Evolutionary conservation across 2,329 filamentous ascomycete species (phyloP).

Genomic region (Alternaria sp.): DNA sequence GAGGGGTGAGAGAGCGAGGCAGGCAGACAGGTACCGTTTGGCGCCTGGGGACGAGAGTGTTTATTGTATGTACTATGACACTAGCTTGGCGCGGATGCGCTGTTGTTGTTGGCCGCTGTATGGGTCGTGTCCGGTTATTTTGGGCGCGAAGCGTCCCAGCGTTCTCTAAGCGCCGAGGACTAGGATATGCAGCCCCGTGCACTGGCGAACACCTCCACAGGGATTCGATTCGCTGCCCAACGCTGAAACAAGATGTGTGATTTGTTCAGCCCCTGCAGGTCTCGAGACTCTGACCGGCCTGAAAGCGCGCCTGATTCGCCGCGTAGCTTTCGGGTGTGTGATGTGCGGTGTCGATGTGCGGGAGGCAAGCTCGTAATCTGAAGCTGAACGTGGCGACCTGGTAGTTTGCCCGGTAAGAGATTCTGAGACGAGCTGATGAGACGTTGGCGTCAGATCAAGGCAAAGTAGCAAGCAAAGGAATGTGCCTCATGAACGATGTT

Average conservation of each 20-base stretch:
- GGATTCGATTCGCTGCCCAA: conserved; percentile 24
- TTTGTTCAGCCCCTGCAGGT: conserved; percentile 47
- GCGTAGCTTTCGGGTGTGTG: conserved; percentile 27
- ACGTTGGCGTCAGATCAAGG: conserved; percentile 24
- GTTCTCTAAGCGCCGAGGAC: conserved; percentile 40
- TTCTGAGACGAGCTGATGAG: conserved; percentile 40
- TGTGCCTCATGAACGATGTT: conserved; percentile 15
- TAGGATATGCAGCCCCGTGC: conserved; percentile 24
- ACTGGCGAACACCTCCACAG: conserved; percentile 21
- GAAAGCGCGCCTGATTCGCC: conserved; percentile 35
- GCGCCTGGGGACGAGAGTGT: conserved; percentile 36
- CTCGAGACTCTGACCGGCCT: conserved; percentile 20
- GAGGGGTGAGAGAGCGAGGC: conserved; percentile 35
- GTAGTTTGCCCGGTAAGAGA: conserved; percentile 26
- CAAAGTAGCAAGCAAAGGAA: conserved; percentile 19
- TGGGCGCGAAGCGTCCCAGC: conserved; percentile 36
- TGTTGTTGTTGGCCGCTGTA: conserved; percentile 43
- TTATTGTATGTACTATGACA: conserved; percentile 39
- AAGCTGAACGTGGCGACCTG: conserved; percentile 32
- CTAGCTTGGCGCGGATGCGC: conserved; percentile 35
- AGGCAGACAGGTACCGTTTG: conserved; percentile 33
- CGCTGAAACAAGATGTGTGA: conserved; percentile 46
- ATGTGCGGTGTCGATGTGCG: conserved; percentile 32
- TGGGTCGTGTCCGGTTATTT: conserved; percentile 32
- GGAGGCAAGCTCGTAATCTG: conserved; percentile 29